phyloP scores from a whole-genome alignment of 345 rosid genomes.

The Citrus reticulata region DNA sequence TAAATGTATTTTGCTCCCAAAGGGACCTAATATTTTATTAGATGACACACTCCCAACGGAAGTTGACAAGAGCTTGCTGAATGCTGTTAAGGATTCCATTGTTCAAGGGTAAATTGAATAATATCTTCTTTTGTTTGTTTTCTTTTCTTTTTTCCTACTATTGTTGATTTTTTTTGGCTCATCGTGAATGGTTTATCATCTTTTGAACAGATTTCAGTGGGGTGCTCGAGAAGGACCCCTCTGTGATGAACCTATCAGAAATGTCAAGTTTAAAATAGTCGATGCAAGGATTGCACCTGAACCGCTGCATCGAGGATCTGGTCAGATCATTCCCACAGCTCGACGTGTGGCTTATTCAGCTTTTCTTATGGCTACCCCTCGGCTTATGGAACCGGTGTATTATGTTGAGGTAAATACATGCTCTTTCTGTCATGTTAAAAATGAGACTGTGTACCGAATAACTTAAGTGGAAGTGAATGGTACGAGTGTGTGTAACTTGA shows the following conservation, averaged over 20 bases:
- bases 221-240: conserved; percentile 99
- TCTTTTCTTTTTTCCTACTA: neutral
- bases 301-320: conserved; percentile 91
- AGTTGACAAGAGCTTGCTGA: conserved; percentile 82
- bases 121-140: neutral
- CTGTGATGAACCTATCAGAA: conserved; percentile 97
- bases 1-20: conserved; percentile 9
- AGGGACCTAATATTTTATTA: conserved; percentile 91
- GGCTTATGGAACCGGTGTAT: conserved; percentile 99
- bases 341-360: conserved; percentile 93
- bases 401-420: conserved; percentile 74
- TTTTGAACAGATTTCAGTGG: conserved; percentile 81
- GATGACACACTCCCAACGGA: conserved; percentile 96
- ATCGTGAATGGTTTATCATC: conserved; percentile 10
- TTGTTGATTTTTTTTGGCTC: conserved; percentile 1
- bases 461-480: neutral
- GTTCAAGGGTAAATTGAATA: conserved; percentile 74
- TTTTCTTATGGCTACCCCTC: conserved; percentile 94
- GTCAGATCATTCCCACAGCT: conserved; percentile 98
- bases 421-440: neutral
- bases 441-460: neutral
- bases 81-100: conserved; percentile 87
- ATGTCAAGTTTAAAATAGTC: conserved; percentile 93
- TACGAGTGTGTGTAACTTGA: neutral
- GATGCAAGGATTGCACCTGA: conserved; percentile 94